Base-by-base conservation (phyloP, 2,329 filamentous ascomycete genomes). In the Ramularia endophylla region DNA sequence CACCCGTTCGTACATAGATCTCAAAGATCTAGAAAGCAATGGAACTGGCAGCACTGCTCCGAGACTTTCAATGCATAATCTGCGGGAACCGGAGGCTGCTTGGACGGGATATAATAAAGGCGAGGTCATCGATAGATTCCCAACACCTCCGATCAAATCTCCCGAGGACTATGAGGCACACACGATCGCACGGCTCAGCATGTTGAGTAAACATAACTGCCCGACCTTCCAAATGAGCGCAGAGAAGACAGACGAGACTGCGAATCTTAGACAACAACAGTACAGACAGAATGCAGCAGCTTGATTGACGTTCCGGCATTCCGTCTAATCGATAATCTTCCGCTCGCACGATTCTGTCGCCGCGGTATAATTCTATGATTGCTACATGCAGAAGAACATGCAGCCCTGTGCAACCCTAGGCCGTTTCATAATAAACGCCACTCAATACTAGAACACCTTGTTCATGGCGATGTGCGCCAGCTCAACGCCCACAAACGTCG, bases 401-500 rank as follows among this genome's bases (percentile, higher is more conserved):
- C 30, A 32, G 15, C 13, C 36, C 20, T 31, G 34, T 15, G 13
- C n/a, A n/a, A 27, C 12, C 22, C 18, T 27, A 8, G 3, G 3
- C 31, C 27, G 25, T 17, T 17, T 27, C 31, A 47, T 38, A n/a
- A n/a, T n/a, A 11, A 6, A 25, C 22, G 22, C 6, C 22, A 25
- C 11, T 6, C 22, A 6, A 11, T 6, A 6, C 44, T 78, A 61
- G 17, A 90, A 87, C 36, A 77, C 68, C 74, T 81, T 88, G 52
- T 78, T 81, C 84, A 92, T 87, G 33, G 81, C 81, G 66, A 86
- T 81, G 60, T 92, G 85, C 31, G 86, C 86, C 63, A 90, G 65
- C 70, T 92, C 86, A 6, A 92, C 85, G 8, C 86, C 85, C 58
- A 89, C 67, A 58, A 98, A 98, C 2, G 92, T 97, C 22, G 92